Conservation (phyloP, 176 grass and related monocot species). For the Coix lacrymajobi region DNA sequence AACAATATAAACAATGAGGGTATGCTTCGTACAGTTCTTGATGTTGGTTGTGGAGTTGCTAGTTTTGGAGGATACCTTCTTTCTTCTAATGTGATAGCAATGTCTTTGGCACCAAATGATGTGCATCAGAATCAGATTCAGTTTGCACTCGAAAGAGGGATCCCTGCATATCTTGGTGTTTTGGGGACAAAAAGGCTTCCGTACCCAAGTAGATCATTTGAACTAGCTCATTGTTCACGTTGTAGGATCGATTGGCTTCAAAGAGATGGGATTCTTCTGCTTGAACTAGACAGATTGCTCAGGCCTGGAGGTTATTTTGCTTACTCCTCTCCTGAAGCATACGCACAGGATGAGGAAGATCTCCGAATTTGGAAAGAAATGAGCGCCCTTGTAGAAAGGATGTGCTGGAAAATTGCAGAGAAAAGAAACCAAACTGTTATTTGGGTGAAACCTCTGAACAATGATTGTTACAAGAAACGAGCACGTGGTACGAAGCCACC, state of each 20-base stretch:
- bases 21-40: conserved; percentile 84
- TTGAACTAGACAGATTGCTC: conserved; percentile 94
- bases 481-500: conserved; percentile 61
- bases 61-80: conserved; percentile 98
- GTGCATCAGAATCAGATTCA: conserved; percentile 99
- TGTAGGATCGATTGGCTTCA: conserved; percentile 99
- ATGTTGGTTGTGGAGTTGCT: conserved; percentile 97
- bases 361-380: conserved; percentile 93
- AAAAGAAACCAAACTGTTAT: conserved; percentile 99
- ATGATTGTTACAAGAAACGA: conserved; percentile 92
- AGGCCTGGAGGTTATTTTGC: conserved; percentile 97
- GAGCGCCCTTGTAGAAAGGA: conserved; percentile 90
- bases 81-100: conserved; percentile 83
- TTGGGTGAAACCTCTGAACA: conserved; percentile 96
- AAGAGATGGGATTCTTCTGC: conserved; percentile 90
- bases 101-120: conserved; percentile 99
- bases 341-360: conserved; percentile 97
- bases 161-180: conserved; percentile 96
- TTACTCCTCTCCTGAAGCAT: conserved; percentile 97
- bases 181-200: conserved; percentile 95
- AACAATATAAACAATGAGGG: conserved; percentile 86
- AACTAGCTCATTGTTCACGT: conserved; percentile 96
- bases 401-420: conserved; percentile 94
- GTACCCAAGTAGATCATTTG: conserved; percentile 94
- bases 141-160: conserved; percentile 98